A percentile compares a stretch with the other conserved stretches of the same genome.
phyloP scores from a whole-genome alignment of 2,329 filamentous ascomycete genomes.

The Lecanicillium sp. region DNA sequence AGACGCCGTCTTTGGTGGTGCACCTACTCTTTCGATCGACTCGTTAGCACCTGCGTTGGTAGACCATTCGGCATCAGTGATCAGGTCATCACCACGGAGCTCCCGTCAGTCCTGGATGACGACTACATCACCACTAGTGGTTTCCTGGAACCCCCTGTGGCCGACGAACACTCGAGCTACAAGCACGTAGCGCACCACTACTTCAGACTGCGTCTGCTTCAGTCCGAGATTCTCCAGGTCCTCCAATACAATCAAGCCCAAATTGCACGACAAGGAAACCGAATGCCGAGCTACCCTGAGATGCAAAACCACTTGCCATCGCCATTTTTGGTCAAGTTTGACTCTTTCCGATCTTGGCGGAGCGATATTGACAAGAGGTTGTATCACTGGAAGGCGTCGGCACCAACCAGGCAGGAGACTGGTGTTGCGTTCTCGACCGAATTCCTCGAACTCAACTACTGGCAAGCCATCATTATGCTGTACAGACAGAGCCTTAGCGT shows the following conservation, averaged over 20 bases:
- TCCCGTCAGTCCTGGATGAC: conserved; percentile 84
- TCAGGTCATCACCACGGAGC: conserved; percentile 91
- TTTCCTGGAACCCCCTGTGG: conserved; percentile 53
- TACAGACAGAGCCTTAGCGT: conserved; percentile 87
- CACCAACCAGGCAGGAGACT: conserved; percentile 69
- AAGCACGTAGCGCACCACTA: conserved; percentile 91
- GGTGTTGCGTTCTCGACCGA: conserved; percentile 85
- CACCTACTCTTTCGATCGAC: conserved; percentile 88
- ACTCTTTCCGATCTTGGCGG: conserved; percentile 82
- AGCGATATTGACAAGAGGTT: conserved; percentile 78
- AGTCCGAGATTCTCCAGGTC: conserved; percentile 93
- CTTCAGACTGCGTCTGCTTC: conserved; percentile 76
- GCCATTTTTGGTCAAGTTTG: conserved; percentile 76
- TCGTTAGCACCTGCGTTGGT: conserved; percentile 90
- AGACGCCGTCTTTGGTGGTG: conserved; percentile 92
- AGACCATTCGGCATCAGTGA: conserved; percentile 93
- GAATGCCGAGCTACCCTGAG: conserved; percentile 59
- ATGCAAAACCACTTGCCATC: conserved; percentile 75
- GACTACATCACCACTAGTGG: conserved; percentile 76
- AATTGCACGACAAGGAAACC: conserved; percentile 58
- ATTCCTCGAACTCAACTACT: conserved; percentile 92
- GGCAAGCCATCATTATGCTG: conserved; percentile 93
- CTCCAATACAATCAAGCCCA: conserved; percentile 87
- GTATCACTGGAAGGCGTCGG: conserved; percentile 77
- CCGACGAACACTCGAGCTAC: conserved; percentile 64